Base-by-base conservation (phyloP, 371 early-diverging fungal genomes). In the Mortierella sp. region DNA sequence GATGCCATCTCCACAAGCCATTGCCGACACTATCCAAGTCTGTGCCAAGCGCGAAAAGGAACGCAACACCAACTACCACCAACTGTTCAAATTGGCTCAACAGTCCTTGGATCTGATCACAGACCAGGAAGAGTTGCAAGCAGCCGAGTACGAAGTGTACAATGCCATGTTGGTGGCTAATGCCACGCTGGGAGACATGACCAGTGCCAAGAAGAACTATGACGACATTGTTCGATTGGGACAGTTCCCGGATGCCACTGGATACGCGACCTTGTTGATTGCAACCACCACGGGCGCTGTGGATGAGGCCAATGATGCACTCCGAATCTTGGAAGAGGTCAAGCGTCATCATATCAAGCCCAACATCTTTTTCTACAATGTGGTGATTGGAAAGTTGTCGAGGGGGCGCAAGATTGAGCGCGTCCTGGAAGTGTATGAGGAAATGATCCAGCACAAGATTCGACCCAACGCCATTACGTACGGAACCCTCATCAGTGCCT, bases 361-460 rank as follows among this genome's bases (percentile, higher is more conserved):
- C 39, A 85, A 85, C 13, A 79, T 86, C 17, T 89, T 83, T 49
- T 81, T 89, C 34, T 89, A 87, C 71, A 89, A 89, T 64, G 86
- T 89, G 21, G 70, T 88, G 46, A 80, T 89, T 16, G 86, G 86
- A 60, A 85, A 87, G 55, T 71, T 89, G 37, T 83, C 86, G 50
- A 82, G 85, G 44, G 83, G 83, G n/a, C 86, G 83, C 55, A 86
- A 85, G 63, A 74, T 83, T 37, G 86, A 88, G 13, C 59, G 78
- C 4, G 88, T 83, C 9, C 55, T 87, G 29, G 73, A 78, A 14
- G 52, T 84, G 10, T 85, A 84, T 51, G 79, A 85, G 19, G 88
- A 87, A 53, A 89, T 89, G 89, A 79, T 83, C 57, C 34, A 54
- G 39, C 58, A 76, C 9, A 52, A 62, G 2, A 66, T 89, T 16